These are phyloP conservation scores for Neurospora sp. DNA, from an alignment of 495 filamentous ascomycete genomes.

Conservation along the genomic window DNA sequence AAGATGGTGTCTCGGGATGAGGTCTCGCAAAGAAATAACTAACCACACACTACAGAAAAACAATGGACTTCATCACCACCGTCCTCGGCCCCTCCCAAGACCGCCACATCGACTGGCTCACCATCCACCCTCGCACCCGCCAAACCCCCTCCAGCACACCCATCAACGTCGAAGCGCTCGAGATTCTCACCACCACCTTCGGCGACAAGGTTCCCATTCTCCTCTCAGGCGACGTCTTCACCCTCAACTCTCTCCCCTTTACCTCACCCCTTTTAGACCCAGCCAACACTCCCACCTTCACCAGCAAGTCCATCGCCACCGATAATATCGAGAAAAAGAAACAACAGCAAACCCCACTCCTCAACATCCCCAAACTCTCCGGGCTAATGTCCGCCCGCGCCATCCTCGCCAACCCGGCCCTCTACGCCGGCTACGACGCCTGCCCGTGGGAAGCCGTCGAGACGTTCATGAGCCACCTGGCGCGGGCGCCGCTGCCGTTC, in stretches of 20 bases:
- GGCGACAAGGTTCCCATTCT: slow-evolving; percentile 42
- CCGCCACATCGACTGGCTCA: slow-evolving; percentile 48
- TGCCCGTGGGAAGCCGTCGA: slow-evolving; percentile 53
- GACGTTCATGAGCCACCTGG: slow-evolving; percentile 43
- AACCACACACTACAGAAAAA: slow-evolving; percentile 17
- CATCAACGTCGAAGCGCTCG: slow-evolving; percentile 50
- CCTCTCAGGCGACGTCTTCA: slow-evolving; percentile 54
- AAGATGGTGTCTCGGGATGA: background rate
- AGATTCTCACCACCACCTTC: slow-evolving; percentile 37
- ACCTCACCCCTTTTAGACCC: slow-evolving; percentile 24
- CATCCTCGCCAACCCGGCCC: slow-evolving; percentile 49
- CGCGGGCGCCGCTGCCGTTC: slow-evolving; percentile 43
- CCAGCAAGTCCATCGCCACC: slow-evolving; percentile 18
- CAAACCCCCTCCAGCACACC: slow-evolving; percentile 44
- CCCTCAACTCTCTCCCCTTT: slow-evolving; percentile 34
- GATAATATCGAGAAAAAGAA: background rate
- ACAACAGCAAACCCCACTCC: background rate
- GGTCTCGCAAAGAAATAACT: background rate
- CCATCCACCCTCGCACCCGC: slow-evolving; percentile 51
- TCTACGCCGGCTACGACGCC: slow-evolving; percentile 44
- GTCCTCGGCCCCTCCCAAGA: slow-evolving; percentile 33
- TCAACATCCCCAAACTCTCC: slow-evolving; percentile 25
- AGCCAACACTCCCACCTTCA: slow-evolving; percentile 13
- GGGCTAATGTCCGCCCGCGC: slow-evolving; percentile 58
- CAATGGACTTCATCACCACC: slow-evolving; percentile 40